Conservation (phyloP, 2,329 filamentous ascomycete species). For the Anisogramma anomala region DNA sequence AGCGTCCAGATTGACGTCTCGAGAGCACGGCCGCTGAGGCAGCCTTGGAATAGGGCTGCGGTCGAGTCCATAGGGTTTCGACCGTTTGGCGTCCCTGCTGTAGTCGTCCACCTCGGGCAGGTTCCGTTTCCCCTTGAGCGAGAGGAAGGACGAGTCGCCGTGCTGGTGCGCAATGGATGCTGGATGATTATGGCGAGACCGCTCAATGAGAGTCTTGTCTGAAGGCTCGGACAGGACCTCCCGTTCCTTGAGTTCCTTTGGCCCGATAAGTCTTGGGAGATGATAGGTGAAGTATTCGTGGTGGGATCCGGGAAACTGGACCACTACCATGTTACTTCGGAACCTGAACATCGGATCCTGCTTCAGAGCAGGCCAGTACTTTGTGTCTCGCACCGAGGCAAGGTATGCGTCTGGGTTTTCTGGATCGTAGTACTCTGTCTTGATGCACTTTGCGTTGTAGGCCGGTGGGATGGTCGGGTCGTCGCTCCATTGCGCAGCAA, state of each 20-base stretch:
- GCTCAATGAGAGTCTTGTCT: slow-evolving; percentile 5
- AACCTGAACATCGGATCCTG: slow-evolving; percentile 32
- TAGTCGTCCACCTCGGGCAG: not conserved
- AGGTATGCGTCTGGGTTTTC: slow-evolving; percentile 32
- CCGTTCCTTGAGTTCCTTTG: slow-evolving; percentile 2
- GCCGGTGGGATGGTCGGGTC: slow-evolving; percentile 34
- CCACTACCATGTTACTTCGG: slow-evolving; percentile 19
- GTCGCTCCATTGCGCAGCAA: slow-evolving; percentile 31
- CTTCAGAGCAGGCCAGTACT: slow-evolving; percentile 29
- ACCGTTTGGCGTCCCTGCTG: slow-evolving; percentile 7
- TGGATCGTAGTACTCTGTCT: slow-evolving; percentile 32
- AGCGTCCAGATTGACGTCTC: not conserved
- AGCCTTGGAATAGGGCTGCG: slow-evolving; percentile 5
- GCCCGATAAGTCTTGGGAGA: slow-evolving; percentile 3
- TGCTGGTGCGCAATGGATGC: not conserved
- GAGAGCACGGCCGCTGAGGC: slow-evolving; percentile 3
- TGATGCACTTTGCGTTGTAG: slow-evolving; percentile 31
- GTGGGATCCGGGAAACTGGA: slow-evolving; percentile 16
- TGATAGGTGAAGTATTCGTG: slow-evolving; percentile 20
- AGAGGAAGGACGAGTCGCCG: not conserved
- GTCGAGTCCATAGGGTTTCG: slow-evolving; percentile 1
- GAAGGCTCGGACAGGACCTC: slow-evolving; percentile 7
- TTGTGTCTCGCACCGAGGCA: slow-evolving; percentile 29
- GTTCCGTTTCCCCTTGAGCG: slow-evolving; percentile 3
- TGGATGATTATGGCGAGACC: not conserved